Evolutionary conservation across 176 grass and related monocot species (phyloP).

Genomic region (Chrysopogon serrulatus): DNA sequence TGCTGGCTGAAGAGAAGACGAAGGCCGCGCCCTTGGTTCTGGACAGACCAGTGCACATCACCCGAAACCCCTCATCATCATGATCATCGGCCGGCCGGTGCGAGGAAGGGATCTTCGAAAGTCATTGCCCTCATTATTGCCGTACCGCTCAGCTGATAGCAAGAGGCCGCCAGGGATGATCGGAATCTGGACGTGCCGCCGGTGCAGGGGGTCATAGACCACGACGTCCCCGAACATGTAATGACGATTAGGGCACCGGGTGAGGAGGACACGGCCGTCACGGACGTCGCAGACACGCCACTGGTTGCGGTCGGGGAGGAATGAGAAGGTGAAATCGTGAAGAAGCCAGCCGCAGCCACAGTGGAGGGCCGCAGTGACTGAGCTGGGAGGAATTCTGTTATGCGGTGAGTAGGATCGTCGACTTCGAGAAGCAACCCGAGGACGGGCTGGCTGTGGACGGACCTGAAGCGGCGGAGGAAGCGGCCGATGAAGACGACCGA

Average conservation of each 20-base stretch:
- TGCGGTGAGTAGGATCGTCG: too few species aligned
- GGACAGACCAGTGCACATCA: too few species aligned
- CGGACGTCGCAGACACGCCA: too few species aligned
- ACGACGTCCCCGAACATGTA: background rate
- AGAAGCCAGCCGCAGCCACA: background rate
- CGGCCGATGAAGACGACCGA: background rate
- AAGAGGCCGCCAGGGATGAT: background rate
- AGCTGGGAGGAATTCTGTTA: background rate
- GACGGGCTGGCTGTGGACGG: background rate
- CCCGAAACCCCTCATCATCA: too few species aligned
- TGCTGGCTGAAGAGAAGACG: slow-evolving; percentile 9
- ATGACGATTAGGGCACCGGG: too few species aligned
- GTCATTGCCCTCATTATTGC: too few species aligned
- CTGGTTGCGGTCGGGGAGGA: background rate
- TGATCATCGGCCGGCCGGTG: too few species aligned
- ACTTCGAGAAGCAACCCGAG: background rate
- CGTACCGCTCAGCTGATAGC: too few species aligned
- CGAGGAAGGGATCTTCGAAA: too few species aligned
- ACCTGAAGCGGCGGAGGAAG: background rate
- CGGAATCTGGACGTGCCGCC: background rate
- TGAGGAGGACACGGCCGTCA: too few species aligned
- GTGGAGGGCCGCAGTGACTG: background rate
- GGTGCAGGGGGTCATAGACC: background rate
- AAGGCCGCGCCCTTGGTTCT: too few species aligned
- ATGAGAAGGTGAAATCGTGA: background rate